Percentiles rank a stretch among this genome's conserved stretches.
These are phyloP conservation scores for Trichoderma breve DNA, from an alignment of 2,329 filamentous ascomycete species.

Conservation along the genomic window DNA sequence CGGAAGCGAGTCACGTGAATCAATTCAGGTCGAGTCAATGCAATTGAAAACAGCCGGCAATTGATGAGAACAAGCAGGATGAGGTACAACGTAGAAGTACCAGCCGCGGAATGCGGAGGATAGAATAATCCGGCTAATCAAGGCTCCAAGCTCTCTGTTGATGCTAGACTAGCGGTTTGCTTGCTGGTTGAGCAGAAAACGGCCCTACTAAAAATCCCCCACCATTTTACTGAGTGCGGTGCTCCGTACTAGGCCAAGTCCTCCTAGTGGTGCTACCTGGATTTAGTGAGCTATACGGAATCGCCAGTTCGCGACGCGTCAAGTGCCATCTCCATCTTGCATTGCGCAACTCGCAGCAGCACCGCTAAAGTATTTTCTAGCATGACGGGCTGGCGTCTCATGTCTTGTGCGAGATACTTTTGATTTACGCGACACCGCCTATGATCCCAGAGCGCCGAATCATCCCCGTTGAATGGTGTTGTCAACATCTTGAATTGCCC, in stretches of 20 bases:
- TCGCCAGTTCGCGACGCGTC: slow-evolving; percentile 20
- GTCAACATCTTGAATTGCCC: background rate
- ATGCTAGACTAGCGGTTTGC: background rate
- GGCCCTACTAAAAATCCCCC: background rate
- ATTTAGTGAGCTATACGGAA: slow-evolving; percentile 1
- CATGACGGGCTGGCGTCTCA: slow-evolving; percentile 7
- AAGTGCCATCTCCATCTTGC: background rate
- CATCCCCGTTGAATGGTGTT: slow-evolving; percentile 8
- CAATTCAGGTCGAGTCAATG: background rate
- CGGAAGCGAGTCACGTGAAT: background rate
- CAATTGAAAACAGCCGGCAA: background rate
- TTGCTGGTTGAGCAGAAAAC: background rate
- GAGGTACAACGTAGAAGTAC: background rate
- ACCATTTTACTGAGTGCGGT: background rate
- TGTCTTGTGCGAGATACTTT: background rate
- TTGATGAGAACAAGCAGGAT: background rate
- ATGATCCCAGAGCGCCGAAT: background rate
- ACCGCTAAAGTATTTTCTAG: background rate
- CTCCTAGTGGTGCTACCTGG: slow-evolving; percentile 4
- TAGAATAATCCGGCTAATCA: background rate
- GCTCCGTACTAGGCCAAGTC: background rate
- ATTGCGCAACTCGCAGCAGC: slow-evolving; percentile 13
- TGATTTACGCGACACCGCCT: slow-evolving; percentile 8
- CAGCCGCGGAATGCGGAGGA: background rate
- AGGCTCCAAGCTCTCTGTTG: background rate